Evolutionary conservation across 164 flowering plant species (phyloP).

Genomic region (Annona squamosa): DNA sequence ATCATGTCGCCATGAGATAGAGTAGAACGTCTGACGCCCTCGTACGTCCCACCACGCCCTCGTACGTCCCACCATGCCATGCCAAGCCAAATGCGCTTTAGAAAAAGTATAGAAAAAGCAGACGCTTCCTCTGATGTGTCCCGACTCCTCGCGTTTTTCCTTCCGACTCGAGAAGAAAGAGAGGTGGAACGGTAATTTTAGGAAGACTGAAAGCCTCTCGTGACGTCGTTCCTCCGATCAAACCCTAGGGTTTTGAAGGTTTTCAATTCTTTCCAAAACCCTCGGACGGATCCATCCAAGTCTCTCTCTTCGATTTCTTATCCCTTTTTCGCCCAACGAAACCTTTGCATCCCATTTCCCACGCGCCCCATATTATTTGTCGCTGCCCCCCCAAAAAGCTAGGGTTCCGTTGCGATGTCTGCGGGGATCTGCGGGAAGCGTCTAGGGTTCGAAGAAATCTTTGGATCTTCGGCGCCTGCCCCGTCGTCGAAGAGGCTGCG

Average conservation of each 20-base stretch:
- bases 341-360: neutral
- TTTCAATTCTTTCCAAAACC: neutral
- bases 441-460: conserved; percentile 20
- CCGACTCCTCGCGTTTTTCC: neutral
- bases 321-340: neutral
- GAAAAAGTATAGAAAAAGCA: neutral
- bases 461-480: conserved; percentile 20
- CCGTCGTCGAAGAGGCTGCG: conserved; percentile 19
- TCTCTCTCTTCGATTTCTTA: neutral
- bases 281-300: neutral
- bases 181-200: neutral
- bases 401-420: conserved; percentile 19
- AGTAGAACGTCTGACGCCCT: too few species aligned
- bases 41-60: too few species aligned
- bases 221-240: neutral
- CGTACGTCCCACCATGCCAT: too few species aligned
- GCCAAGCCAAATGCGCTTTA: too few species aligned
- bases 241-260: conserved; percentile 3
- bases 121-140: neutral
- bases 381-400: neutral
- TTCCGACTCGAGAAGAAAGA: neutral
- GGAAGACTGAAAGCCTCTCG: neutral
- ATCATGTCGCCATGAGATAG: too few species aligned
- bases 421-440: conserved; percentile 23
- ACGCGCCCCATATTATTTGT: neutral